Evolutionary conservation across 2,329 filamentous ascomycete genomes (phyloP).

Genomic region (Fusarium fracticaudum): DNA sequence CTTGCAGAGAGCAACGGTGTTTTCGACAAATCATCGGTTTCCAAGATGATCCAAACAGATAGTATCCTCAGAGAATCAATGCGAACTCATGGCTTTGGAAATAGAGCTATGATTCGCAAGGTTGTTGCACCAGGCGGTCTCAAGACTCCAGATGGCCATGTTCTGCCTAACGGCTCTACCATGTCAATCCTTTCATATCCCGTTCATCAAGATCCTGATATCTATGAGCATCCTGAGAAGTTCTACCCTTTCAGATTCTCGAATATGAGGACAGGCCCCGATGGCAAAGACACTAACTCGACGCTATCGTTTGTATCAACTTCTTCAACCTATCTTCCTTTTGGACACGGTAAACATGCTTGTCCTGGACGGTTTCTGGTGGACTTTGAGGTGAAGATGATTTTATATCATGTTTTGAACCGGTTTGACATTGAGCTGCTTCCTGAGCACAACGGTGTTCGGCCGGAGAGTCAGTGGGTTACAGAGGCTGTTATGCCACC

Average conservation of each 20-base stretch:
- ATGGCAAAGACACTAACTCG: not conserved
- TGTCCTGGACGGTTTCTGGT: slow-evolving; percentile 45
- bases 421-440: slow-evolving; percentile 35
- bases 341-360: slow-evolving; percentile 49
- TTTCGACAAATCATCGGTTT: slow-evolving; percentile 52
- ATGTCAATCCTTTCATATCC: slow-evolving; percentile 48
- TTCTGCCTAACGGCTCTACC: slow-evolving; percentile 45
- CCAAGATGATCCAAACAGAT: slow-evolving; percentile 51
- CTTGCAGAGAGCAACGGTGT: slow-evolving; percentile 34
- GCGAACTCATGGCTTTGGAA: slow-evolving; percentile 47
- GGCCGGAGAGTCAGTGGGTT: slow-evolving; percentile 33
- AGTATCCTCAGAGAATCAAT: slow-evolving; percentile 56
- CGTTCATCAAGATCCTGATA: slow-evolving; percentile 44
- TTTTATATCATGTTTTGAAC: slow-evolving; percentile 32
- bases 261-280: slow-evolving; percentile 39
- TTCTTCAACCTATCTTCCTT: slow-evolving; percentile 42
- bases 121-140: slow-evolving; percentile 41
- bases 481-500: slow-evolving; percentile 37
- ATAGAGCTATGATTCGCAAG: slow-evolving; percentile 44
- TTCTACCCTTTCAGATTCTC: slow-evolving; percentile 56
- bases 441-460: slow-evolving; percentile 28
- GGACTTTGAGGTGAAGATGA: slow-evolving; percentile 48
- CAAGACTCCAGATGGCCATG: slow-evolving; percentile 46
- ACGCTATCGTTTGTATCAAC: slow-evolving; percentile 26
- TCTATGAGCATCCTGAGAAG: slow-evolving; percentile 47